Evolutionary conservation across 2,329 filamentous ascomycete genomes (phyloP).

Genomic region (Fusarium sublunatum): DNA sequence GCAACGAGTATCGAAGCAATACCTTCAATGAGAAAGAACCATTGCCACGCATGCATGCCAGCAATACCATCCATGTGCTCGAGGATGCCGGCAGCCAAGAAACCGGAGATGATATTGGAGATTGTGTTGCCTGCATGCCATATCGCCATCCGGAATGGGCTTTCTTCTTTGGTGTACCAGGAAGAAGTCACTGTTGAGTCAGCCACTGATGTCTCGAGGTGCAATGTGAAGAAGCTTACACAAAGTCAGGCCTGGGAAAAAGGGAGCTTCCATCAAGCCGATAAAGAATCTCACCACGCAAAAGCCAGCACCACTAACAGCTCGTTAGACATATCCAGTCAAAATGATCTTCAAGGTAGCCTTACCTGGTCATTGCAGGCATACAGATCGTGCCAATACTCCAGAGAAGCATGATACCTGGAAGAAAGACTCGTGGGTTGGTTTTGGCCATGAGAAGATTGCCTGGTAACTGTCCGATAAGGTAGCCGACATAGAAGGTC

Average conservation of each 20-base stretch:
- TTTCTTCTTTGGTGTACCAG: slow-evolving; percentile 60
- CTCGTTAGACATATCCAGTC: not conserved
- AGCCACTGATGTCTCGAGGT: slow-evolving; percentile 26
- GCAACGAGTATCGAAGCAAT: slow-evolving; percentile 50
- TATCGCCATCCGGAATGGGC: slow-evolving; percentile 57
- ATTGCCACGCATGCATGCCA: slow-evolving; percentile 54
- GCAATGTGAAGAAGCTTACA: not conserved
- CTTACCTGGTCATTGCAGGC: slow-evolving; percentile 51
- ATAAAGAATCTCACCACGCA: slow-evolving; percentile 49
- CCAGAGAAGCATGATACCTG: slow-evolving; percentile 57
- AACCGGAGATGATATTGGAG: slow-evolving; percentile 58
- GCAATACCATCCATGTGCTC: slow-evolving; percentile 55
- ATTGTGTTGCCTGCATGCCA: slow-evolving; percentile 61
- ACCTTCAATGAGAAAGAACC: slow-evolving; percentile 56
- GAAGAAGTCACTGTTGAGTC: slow-evolving; percentile 58
- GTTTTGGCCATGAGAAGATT: slow-evolving; percentile 59
- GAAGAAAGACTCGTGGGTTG: slow-evolving; percentile 51
- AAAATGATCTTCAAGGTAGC: not conserved
- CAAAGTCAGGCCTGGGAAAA: slow-evolving; percentile 53
- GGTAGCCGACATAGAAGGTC: slow-evolving; percentile 60
- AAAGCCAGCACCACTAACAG: slow-evolving; percentile 40
- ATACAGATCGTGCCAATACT: slow-evolving; percentile 57
- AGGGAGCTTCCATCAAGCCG: slow-evolving; percentile 52
- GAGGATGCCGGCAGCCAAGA: slow-evolving; percentile 58
- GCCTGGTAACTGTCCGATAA: slow-evolving; percentile 59